Evolutionary conservation across 176 grass and related monocot genomes (phyloP), one percentile per base, ranked within the genome.

Genomic region (Oryza glumipatula): DNA sequence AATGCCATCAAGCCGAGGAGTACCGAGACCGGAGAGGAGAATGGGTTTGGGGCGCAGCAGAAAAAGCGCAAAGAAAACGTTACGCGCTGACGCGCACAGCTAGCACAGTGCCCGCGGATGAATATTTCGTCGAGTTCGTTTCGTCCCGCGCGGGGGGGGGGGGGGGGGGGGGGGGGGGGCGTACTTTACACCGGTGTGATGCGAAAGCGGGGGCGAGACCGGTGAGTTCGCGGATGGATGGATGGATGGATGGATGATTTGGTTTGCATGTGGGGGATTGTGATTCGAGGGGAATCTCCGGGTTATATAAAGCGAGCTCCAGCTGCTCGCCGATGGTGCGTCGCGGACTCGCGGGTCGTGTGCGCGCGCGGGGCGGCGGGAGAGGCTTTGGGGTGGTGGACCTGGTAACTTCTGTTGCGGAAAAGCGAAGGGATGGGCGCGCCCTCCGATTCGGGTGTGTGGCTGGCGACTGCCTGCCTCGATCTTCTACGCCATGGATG

Each of bases 1-100:
- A 92, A 92, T 90, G 91, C 82, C 80, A 73, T 78, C 17, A 56
- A 44, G 61, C 76, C 6, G 63, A 63, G 21, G 58, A n/a, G 58
- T 22, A 22, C 21, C n/a, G 6, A 60, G 17, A 60, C 16, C 16
- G 19, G 21, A 14, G 38, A 9, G 60, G 43, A 44, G 43, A 44
- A 36, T 43, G 73, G 44, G 52, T n/a, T 58, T 9, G n/a, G 33
- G 0, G 41, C 56, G 13, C 12, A 5, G 54, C 26, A 4, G 13
- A 11, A 60, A 67, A 33, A 21, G 75, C 61, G 23, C 32, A 73
- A 74, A 84, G 28, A 67, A 65, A 67, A 65, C 63, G 61, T 66
- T 67, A 67, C 19, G 12, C 54, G 81, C 60, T 56, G 51, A 56
- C 49, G 14, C 49, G 16, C 51, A 36, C 45, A 80, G 44, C 56